Percentiles rank a stretch among this genome's conserved stretches.
phyloP scores from a whole-genome alignment of 2,329 filamentous ascomycete genomes.

The Lecanicillium sp. region DNA sequence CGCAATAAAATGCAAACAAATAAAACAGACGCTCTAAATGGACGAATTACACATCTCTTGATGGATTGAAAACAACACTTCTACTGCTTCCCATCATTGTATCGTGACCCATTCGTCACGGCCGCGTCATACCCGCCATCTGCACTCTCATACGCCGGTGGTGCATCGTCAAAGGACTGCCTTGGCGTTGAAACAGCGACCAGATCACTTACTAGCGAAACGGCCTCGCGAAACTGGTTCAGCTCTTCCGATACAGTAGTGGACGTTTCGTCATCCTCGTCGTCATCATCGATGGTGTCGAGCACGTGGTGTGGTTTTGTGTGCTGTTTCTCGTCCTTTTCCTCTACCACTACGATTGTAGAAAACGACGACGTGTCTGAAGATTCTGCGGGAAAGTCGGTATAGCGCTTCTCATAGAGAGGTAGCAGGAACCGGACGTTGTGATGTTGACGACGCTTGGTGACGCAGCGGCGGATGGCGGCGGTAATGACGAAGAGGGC shows the following conservation, averaged over 20 bases:
- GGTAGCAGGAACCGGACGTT: neutral
- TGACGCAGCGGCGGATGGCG: conserved; percentile 10
- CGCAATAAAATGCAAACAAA: too few relatives aligned
- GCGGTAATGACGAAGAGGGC: conserved; percentile 14
- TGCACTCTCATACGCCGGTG: conserved; percentile 13
- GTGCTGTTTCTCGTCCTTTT: too few relatives aligned
- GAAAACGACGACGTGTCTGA: too few relatives aligned
- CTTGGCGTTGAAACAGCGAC: conserved; percentile 25
- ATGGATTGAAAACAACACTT: too few relatives aligned
- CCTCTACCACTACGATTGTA: too few relatives aligned
- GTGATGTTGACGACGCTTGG: conserved; percentile 10
- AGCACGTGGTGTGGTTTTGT: too few relatives aligned
- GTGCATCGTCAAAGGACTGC: conserved; percentile 11
- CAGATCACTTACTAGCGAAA: conserved; percentile 29
- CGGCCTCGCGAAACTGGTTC: conserved; percentile 28
- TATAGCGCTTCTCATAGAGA: neutral
- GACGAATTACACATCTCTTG: too few relatives aligned
- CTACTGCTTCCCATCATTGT: neutral
- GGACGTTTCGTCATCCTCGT: neutral
- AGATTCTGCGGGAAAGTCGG: too few relatives aligned
- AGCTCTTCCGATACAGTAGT: conserved; percentile 31
- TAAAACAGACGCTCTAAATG: too few relatives aligned
- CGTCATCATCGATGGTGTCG: neutral
- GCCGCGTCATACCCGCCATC: conserved; percentile 3
- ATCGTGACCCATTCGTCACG: conserved; percentile 1